Percentiles rank a stretch among this genome's conserved stretches.
Conservation (phyloP, 1,139 yeast genomes). For the Hanseniaspora uvarum region DNA sequence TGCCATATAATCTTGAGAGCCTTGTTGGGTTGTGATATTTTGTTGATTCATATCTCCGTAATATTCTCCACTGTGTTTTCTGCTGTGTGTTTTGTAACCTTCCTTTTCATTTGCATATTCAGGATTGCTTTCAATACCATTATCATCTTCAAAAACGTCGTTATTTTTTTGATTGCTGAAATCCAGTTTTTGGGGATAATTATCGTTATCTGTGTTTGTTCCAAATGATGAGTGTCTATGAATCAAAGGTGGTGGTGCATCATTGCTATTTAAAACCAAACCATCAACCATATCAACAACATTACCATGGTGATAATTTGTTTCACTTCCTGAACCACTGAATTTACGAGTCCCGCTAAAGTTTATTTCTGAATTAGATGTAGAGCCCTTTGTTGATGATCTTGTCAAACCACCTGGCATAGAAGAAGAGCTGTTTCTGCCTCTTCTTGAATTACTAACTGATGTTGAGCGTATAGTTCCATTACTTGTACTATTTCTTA, state of each 20-base stretch:
- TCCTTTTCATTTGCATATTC: not conserved
- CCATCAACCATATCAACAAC: slow-evolving; percentile 13
- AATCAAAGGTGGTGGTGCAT: slow-evolving; percentile 9
- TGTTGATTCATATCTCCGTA: not conserved
- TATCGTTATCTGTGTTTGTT: slow-evolving; percentile 4
- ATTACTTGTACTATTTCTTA: slow-evolving; percentile 10
- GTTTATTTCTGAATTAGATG: slow-evolving; percentile 8
- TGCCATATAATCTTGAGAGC: not conserved
- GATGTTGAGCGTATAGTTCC: not conserved
- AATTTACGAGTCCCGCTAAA: not conserved
- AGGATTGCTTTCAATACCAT: not conserved
- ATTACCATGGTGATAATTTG: not conserved
- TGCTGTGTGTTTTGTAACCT: not conserved
- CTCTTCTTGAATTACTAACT: not conserved
- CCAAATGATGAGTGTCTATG: slow-evolving; percentile 17
- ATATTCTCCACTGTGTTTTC: not conserved
- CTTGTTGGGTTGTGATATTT: not conserved
- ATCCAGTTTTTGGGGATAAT: slow-evolving; percentile 8
- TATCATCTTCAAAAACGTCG: not conserved
- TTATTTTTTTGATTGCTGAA: not conserved
- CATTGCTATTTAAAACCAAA: not conserved
- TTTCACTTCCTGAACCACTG: slow-evolving; percentile 6
- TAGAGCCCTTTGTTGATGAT: slow-evolving; percentile 12
- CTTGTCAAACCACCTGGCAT: slow-evolving; percentile 14
- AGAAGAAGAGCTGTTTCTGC: slow-evolving; percentile 8